Evolutionary conservation across 768 basidiomycete species (phyloP).

Genomic region (Sistotremastrum suecicum): DNA sequence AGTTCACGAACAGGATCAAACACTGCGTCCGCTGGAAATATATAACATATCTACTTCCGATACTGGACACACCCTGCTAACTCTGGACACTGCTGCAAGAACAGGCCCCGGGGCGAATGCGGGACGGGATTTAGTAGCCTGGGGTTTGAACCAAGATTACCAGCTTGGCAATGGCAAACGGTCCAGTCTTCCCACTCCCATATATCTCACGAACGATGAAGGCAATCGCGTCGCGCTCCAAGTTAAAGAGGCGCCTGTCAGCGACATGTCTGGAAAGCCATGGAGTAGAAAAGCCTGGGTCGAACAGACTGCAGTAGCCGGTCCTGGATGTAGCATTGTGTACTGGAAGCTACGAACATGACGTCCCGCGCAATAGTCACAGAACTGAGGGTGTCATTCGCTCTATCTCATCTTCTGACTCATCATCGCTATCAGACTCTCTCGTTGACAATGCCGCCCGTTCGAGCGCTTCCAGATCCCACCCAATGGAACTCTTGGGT

Average conservation of each 20-base stretch:
- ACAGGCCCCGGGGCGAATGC: slow-evolving; percentile 30
- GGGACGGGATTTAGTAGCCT: slow-evolving; percentile 53
- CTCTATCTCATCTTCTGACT: slow-evolving; percentile 15
- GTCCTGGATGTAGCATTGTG: slow-evolving; percentile 48
- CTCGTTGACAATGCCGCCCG: slow-evolving; percentile 18
- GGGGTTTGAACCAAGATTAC: slow-evolving; percentile 61
- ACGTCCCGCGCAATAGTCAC: no score
- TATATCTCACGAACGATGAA: slow-evolving; percentile 32
- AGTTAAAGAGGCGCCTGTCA: slow-evolving; percentile 35
- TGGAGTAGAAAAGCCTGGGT: slow-evolving; percentile 49
- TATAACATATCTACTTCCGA: slow-evolving; percentile 53
- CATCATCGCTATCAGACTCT: slow-evolving; percentile 61
- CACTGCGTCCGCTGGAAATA: slow-evolving; percentile 51
- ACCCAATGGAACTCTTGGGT: slow-evolving; percentile 44
- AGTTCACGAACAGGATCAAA: slow-evolving; percentile 53
- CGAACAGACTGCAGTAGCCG: slow-evolving; percentile 48
- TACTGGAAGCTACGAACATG: slow-evolving; percentile 40
- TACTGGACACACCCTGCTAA: slow-evolving; percentile 62
- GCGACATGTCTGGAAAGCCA: slow-evolving; percentile 42
- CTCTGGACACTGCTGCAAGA: slow-evolving; percentile 45
- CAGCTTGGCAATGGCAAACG: slow-evolving; percentile 69
- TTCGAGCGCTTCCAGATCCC: slow-evolving; percentile 60
- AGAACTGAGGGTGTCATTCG: background rate
- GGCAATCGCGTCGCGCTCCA: slow-evolving; percentile 48
- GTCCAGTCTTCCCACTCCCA: slow-evolving; percentile 40